phyloP scores from a whole-genome alignment of 1,284 basidiomycete genomes.

The Cutaneotrichosporon cavernicola region DNA sequence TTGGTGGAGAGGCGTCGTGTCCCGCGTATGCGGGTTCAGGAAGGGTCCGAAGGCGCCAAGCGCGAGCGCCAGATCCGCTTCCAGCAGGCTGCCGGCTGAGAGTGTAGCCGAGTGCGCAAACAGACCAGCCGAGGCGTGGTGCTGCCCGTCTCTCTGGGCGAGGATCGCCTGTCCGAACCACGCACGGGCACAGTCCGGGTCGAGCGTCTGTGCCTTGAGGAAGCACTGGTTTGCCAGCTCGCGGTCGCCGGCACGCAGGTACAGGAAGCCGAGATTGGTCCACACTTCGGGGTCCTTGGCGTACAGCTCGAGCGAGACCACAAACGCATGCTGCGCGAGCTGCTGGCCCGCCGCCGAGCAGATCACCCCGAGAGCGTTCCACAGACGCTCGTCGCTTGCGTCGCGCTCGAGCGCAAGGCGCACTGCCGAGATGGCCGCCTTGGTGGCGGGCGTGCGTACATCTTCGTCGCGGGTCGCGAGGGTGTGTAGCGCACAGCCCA shows the following conservation, averaged over 20 bases:
- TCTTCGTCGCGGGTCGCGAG: slow-evolving; percentile 53
- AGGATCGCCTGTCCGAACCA: slow-evolving; percentile 93
- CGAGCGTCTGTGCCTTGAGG: slow-evolving; percentile 80
- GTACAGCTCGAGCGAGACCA: slow-evolving; percentile 83
- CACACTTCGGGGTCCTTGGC: slow-evolving; percentile 75
- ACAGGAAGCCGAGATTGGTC: slow-evolving; percentile 88
- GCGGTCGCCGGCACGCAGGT: slow-evolving; percentile 74
- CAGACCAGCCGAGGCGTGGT: slow-evolving; percentile 67
- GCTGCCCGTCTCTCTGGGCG: slow-evolving; percentile 64
- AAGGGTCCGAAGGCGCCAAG: slow-evolving; percentile 62
- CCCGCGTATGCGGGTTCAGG: slow-evolving; percentile 26
- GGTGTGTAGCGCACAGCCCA: slow-evolving; percentile 66
- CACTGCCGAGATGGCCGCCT: slow-evolving; percentile 65
- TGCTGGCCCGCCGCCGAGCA: slow-evolving; percentile 40
- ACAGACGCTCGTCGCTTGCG: slow-evolving; percentile 71
- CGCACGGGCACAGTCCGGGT: slow-evolving; percentile 84
- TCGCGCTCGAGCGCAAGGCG: slow-evolving; percentile 74
- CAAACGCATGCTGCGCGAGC: slow-evolving; percentile 83
- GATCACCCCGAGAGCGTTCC: slow-evolving; percentile 61
- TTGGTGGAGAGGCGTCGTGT: slow-evolving; percentile 58
- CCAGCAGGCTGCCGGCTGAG: slow-evolving; percentile 66
- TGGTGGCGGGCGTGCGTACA: slow-evolving; percentile 52
- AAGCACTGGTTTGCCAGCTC: slow-evolving; percentile 86
- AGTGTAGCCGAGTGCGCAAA: slow-evolving; percentile 81
- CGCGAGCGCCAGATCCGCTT: slow-evolving; percentile 80